phyloP scores from a whole-genome alignment of 202 grass and related monocot species.

The Schoenoplectus tabernaemontani region DNA sequence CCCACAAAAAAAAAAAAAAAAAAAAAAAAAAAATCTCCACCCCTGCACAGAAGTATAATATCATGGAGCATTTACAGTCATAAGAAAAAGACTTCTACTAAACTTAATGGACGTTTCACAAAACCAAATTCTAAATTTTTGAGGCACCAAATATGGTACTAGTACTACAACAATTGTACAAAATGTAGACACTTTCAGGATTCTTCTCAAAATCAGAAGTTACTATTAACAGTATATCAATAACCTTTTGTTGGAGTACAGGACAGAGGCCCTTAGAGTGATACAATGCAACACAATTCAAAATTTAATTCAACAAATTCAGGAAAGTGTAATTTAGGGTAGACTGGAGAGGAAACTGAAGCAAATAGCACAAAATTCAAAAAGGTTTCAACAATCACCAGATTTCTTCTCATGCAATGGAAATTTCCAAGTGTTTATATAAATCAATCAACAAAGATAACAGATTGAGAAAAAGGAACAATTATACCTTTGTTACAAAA shows the following conservation, averaged over 20 bases:
- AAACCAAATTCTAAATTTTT: neutral
- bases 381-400: neutral
- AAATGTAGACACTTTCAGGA: neutral
- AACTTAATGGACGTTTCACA: neutral
- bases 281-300: neutral
- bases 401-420: neutral
- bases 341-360: neutral
- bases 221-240: neutral
- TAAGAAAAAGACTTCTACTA: neutral
- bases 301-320: neutral
- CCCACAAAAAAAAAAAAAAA: too few relatives aligned
- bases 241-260: neutral
- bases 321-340: neutral
- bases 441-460: too few relatives aligned
- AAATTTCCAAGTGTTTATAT: neutral
- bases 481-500: constrained; percentile 63
- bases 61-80: neutral
- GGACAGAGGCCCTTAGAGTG: neutral
- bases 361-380: neutral
- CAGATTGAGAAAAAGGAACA: neutral
- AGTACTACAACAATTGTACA: neutral
- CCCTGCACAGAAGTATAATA: neutral
- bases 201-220: neutral
- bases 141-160: neutral
- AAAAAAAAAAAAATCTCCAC: too few relatives aligned